These are phyloP conservation scores for Phyllosticta ampelicida DNA, from an alignment of 2,329 filamentous ascomycete genomes.

Conservation along the genomic window DNA sequence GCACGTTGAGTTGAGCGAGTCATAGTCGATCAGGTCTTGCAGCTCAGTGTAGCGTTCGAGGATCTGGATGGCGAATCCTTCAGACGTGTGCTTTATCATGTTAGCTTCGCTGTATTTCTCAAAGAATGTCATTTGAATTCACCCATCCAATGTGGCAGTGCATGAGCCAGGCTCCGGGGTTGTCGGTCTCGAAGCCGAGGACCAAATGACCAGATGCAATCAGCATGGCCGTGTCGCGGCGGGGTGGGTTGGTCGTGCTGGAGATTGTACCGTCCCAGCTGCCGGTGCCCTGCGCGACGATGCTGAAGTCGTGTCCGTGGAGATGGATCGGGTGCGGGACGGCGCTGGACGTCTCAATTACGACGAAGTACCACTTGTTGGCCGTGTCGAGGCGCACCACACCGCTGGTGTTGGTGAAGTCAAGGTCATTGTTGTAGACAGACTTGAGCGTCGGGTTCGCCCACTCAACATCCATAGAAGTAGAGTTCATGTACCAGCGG, in stretches of 20 bases:
- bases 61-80: constrained; percentile 42
- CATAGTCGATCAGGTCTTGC: constrained; percentile 5
- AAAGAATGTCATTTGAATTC: neutral
- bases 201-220: constrained; percentile 33
- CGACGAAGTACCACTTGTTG: constrained; percentile 6
- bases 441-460: constrained; percentile 27
- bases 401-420: constrained; percentile 11
- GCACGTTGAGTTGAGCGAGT: constrained; percentile 2
- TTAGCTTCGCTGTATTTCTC: neutral
- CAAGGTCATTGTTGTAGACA: constrained; percentile 20
- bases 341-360: constrained; percentile 14
- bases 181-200: constrained; percentile 42
- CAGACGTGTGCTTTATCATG: constrained; percentile 17
- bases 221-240: constrained; percentile 21
- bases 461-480: constrained; percentile 26
- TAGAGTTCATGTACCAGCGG: constrained; percentile 31
- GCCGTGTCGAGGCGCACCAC: constrained; percentile 28
- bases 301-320: constrained; percentile 28
- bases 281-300: constrained; percentile 25
- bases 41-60: constrained; percentile 33
- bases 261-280: constrained; percentile 22
- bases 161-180: constrained; percentile 34
- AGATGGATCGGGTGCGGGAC: constrained; percentile 33
- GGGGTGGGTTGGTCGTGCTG: constrained; percentile 27
- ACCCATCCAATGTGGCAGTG: constrained; percentile 12